These are phyloP conservation scores for Vinca major DNA, from an alignment of 305 asterid species.

Conservation along the genomic window DNA sequence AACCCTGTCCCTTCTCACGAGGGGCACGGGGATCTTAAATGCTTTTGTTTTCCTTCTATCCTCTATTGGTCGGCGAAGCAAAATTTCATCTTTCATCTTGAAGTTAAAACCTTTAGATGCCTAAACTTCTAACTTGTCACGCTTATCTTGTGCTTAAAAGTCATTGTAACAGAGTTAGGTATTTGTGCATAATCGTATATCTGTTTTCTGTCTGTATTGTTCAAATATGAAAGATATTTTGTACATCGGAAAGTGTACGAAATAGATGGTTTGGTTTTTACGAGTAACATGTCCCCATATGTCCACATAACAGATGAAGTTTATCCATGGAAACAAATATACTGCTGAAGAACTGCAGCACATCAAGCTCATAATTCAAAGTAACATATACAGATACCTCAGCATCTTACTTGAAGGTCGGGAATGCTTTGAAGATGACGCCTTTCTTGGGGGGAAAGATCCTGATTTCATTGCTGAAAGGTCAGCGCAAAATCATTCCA, in stretches of 20 bases:
- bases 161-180: neutral
- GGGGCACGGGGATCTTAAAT: neutral
- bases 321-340: slow-evolving; percentile 42
- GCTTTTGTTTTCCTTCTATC: neutral
- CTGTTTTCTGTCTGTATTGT: neutral
- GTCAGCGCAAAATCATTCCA: slow-evolving; percentile 7
- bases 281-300: neutral
- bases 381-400: slow-evolving; percentile 49
- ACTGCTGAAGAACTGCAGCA: slow-evolving; percentile 49
- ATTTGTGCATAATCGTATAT: neutral
- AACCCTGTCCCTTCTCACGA: neutral
- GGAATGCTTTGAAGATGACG: slow-evolving; percentile 61
- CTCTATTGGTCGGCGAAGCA: neutral
- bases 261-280: neutral
- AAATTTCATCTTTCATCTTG: neutral
- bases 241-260: neutral
- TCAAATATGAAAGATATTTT: neutral
- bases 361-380: slow-evolving; percentile 52
- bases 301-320: slow-evolving; percentile 44
- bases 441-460: slow-evolving; percentile 11
- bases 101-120: neutral
- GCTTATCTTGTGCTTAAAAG: neutral
- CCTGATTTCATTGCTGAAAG: slow-evolving; percentile 12
- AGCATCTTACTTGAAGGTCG: slow-evolving; percentile 55
- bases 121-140: neutral